phyloP scores from a whole-genome alignment of 495 filamentous ascomycete genomes.

The Penicillium parvum region DNA sequence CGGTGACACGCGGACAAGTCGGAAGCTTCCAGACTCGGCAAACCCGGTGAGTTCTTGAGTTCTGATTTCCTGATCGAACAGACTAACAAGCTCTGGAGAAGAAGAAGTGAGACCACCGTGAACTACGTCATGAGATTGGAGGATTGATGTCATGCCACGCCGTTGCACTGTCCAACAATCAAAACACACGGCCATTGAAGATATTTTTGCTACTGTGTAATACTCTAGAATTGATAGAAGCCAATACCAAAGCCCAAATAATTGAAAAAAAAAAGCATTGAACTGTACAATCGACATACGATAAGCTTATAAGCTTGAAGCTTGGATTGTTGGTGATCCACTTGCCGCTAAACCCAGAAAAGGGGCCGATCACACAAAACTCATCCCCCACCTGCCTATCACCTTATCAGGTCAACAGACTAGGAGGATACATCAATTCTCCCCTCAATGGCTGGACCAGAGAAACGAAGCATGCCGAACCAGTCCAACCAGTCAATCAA shows the following conservation, averaged over 20 bases:
- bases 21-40: slow-evolving; percentile 1
- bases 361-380: slow-evolving; percentile 16
- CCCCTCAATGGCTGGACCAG: slow-evolving; percentile 20
- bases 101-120: neutral
- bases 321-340: slow-evolving; percentile 9
- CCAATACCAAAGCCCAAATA: neutral
- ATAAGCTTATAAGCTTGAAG: slow-evolving; percentile 4
- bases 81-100: neutral
- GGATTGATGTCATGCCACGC: slow-evolving; percentile 38
- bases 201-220: neutral
- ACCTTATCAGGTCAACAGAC: slow-evolving; percentile 1
- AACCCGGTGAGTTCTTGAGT: slow-evolving; percentile 6
- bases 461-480: slow-evolving; percentile 32
- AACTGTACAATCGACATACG: neutral
- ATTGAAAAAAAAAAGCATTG: neutral
- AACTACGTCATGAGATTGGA: slow-evolving; percentile 30
- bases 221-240: neutral
- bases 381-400: slow-evolving; percentile 5
- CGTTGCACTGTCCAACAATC: neutral
- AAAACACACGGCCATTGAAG: neutral
- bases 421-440: neutral
- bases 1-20: slow-evolving; percentile 9
- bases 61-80: neutral
- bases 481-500: slow-evolving; percentile 26
- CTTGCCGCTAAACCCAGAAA: slow-evolving; percentile 13